Evolutionary conservation across 805 yeast genomes (phyloP), one percentile per base, ranked within the genome.

Genomic region (Scheffersomyces lignosus): DNA sequence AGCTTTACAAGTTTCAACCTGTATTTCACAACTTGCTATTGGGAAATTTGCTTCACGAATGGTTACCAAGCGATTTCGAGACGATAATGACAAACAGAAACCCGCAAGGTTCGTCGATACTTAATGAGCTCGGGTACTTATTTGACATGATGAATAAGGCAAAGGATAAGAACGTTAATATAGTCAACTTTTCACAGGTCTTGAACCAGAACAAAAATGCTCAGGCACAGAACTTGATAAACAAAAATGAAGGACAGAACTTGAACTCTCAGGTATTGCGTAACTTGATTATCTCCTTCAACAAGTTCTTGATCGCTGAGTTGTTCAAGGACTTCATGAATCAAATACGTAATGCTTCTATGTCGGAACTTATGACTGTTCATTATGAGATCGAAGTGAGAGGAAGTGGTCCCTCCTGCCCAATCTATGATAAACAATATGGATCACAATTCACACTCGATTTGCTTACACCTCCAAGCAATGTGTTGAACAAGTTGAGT

Each of bases 71-170:
- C 38, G 67, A 56, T 50, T 57, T 64, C 25, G 59, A 59, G 0
- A 51, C 62, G 2, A 55, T 66, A 3, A 34, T 54, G 5, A 36
- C 39, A 5, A 30, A 45, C 5, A 54, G 54, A 18, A 67, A 66
- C 34, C 64, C 61, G 25, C 69, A 65, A 36, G 73, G 73, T 0
- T 63, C 73, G 1, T 79, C 85, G 2, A 56, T 90, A 3, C 60
- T 89, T 18, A 80, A 86, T 33, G 97, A 93, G 54, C 64, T 90
- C 31, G 99, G 96, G 0, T 87, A 88, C 45, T 64, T 95, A 10
- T 87, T 80, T 61, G 98, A 95, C 53, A 91, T 93, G 99, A 74
- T 91, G 62, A 74, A 73, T 28, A 86, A 87, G 56, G 88, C 96
- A 0, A 63, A 74, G 10, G 93, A 95, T 0, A 75, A 77, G 26